Conservation (phyloP, 2,329 filamentous ascomycete species). For the Raffaelea albimanens region DNA sequence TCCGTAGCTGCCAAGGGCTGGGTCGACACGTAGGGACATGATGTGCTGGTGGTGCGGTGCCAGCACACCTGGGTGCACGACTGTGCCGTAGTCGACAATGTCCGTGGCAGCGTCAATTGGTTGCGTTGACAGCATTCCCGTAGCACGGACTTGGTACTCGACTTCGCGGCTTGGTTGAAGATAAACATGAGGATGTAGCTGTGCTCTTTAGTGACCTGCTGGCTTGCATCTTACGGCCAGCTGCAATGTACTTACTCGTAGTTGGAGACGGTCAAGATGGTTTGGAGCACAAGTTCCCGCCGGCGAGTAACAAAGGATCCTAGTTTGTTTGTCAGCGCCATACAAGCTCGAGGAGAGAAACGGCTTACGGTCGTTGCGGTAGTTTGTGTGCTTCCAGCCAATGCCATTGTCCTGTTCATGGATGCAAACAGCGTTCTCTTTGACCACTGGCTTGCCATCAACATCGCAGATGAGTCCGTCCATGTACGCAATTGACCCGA, state of each 20-base stretch:
- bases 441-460: conserved; percentile 45
- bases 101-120: conserved; percentile 28
- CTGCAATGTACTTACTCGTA: conserved; percentile 37
- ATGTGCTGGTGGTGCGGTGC: not conserved
- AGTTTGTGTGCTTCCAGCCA: conserved; percentile 41
- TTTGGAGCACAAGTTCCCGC: conserved; percentile 56
- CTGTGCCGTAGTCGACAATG: conserved; percentile 34
- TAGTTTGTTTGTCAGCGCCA: not conserved
- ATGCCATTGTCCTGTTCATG: conserved; percentile 1
- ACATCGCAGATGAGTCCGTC: conserved; percentile 59
- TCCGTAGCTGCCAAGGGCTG: not conserved
- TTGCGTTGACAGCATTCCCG: conserved; percentile 53
- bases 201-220: not conserved
- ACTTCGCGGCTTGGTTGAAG: conserved; percentile 54
- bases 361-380: conserved; percentile 33
- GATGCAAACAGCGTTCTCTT: not conserved
- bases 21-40: not conserved
- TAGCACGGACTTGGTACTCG: conserved; percentile 52
- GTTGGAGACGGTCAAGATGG: conserved; percentile 59
- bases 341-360: not conserved
- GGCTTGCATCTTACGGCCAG: not conserved
- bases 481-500: conserved; percentile 52
- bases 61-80: conserved; percentile 19
- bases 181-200: conserved; percentile 39
- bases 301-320: conserved; percentile 46